Conservation (phyloP, 345 rosid genomes). For the Anacardium occidentale region DNA sequence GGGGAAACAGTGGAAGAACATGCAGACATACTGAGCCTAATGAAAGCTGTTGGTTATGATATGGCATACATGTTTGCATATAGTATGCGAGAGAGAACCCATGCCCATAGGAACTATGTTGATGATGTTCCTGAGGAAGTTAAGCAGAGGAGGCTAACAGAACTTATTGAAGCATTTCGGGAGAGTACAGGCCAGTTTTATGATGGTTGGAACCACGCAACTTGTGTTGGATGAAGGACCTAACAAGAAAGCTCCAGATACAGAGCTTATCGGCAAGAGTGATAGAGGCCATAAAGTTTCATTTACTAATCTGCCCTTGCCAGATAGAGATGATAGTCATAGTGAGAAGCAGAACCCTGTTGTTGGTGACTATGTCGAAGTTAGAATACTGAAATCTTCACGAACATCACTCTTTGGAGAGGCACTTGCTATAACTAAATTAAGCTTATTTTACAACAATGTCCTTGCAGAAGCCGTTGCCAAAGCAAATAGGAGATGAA, state of each 20-base stretch:
- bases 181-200: constrained; percentile 74
- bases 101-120: constrained; percentile 71
- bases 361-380: constrained; percentile 79
- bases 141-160: constrained; percentile 81
- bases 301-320: constrained; percentile 49
- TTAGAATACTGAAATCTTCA: constrained; percentile 57
- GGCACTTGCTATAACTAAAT: constrained; percentile 69
- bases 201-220: constrained; percentile 65
- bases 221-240: constrained; percentile 88
- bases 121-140: constrained; percentile 84
- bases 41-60: constrained; percentile 73
- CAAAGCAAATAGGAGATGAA: constrained; percentile 42
- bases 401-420: constrained; percentile 74
- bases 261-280: constrained; percentile 82
- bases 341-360: constrained; percentile 47
- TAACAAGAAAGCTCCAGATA: constrained; percentile 83
- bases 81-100: constrained; percentile 94
- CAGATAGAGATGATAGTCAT: constrained; percentile 27
- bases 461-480: constrained; percentile 44
- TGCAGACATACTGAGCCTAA: constrained; percentile 62
- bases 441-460: constrained; percentile 59
- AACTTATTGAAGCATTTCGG: constrained; percentile 73
- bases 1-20: constrained; percentile 96
- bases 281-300: constrained; percentile 82
- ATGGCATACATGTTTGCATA: constrained; percentile 99